phyloP scores from a whole-genome alignment of 2,329 filamentous ascomycete genomes.

The Aspergillus hortae region DNA sequence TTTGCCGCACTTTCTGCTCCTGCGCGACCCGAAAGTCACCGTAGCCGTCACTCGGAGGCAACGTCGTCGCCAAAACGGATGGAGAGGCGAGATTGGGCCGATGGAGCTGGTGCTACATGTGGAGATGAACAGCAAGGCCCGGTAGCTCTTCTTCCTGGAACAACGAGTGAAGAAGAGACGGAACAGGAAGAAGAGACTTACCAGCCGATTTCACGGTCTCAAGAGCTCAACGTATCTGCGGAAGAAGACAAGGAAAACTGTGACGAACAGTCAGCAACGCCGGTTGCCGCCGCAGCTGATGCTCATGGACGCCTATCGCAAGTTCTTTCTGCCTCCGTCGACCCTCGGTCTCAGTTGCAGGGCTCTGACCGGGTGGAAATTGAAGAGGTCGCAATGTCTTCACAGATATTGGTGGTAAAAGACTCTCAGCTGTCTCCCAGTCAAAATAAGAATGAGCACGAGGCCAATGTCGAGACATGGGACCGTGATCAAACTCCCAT shows the following conservation, averaged over 20 bases:
- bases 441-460: constrained; percentile 6
- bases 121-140: constrained; percentile 19
- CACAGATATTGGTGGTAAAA: constrained; percentile 33
- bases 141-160: constrained; percentile 19
- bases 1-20: constrained; percentile 35
- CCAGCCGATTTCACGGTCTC: constrained; percentile 25
- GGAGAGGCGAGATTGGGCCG: constrained; percentile 6
- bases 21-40: constrained; percentile 18
- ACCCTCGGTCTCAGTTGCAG: not conserved
- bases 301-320: constrained; percentile 40
- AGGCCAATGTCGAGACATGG: not conserved
- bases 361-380: constrained; percentile 5
- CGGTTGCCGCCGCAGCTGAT: constrained; percentile 27
- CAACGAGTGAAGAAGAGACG: constrained; percentile 43
- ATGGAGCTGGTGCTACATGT: constrained; percentile 7
- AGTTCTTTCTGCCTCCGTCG: constrained; percentile 21
- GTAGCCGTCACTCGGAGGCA: not conserved
- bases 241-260: constrained; percentile 50
- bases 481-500: constrained; percentile 2
- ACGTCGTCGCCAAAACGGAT: constrained; percentile 3
- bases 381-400: constrained; percentile 19
- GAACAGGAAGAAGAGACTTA: constrained; percentile 43
- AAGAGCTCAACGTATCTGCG: constrained; percentile 25
- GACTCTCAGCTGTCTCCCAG: constrained; percentile 35
- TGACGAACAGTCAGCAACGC: constrained; percentile 23